phyloP scores from a whole-genome alignment of 768 basidiomycete genomes.

The Psilocybe azurescens region DNA sequence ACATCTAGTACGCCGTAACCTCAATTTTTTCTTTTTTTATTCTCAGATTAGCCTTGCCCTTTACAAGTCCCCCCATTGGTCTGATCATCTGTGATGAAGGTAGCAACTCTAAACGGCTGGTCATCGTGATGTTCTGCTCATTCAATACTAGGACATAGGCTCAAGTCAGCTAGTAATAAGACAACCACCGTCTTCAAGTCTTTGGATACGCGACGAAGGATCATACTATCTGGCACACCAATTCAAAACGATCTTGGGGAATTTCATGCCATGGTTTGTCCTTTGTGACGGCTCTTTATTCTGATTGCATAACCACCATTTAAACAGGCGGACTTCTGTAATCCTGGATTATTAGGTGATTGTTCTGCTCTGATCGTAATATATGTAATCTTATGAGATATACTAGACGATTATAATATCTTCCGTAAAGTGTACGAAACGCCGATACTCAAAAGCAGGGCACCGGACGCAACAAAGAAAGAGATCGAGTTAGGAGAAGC shows the following conservation, averaged over 20 bases:
- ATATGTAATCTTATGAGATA: not conserved
- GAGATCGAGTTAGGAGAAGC: slow-evolving; percentile 82
- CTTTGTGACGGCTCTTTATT: slow-evolving; percentile 1
- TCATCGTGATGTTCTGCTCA: not conserved
- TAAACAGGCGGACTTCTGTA: slow-evolving; percentile 86
- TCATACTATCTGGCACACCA: slow-evolving; percentile 96
- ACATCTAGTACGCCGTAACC: slow-evolving; percentile 26
- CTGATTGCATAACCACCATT: not conserved
- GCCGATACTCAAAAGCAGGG: slow-evolving; percentile 86
- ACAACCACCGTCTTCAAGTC: slow-evolving; percentile 86
- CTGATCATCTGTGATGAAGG: slow-evolving; percentile 97
- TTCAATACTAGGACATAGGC: slow-evolving; percentile 69
- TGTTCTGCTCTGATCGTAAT: slow-evolving; percentile 5
- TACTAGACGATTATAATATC: slow-evolving; percentile 71
- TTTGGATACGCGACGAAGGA: slow-evolving; percentile 73
- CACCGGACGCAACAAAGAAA: slow-evolving; percentile 72
- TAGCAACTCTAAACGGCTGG: not conserved
- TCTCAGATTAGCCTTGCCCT: slow-evolving; percentile 1
- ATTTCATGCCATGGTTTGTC: slow-evolving; percentile 91
- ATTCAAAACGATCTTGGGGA: slow-evolving; percentile 97
- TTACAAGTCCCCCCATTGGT: slow-evolving; percentile 82
- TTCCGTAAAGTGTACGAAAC: slow-evolving; percentile 85
- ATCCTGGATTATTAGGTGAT: slow-evolving; percentile 86
- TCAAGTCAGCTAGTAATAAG: slow-evolving; percentile 93
- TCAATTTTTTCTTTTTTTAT: not conserved